Percentiles rank a stretch among this genome's conserved stretches.
Conservation (phyloP, 2,329 filamentous ascomycete species). For the Diaporthe caulivora region DNA sequence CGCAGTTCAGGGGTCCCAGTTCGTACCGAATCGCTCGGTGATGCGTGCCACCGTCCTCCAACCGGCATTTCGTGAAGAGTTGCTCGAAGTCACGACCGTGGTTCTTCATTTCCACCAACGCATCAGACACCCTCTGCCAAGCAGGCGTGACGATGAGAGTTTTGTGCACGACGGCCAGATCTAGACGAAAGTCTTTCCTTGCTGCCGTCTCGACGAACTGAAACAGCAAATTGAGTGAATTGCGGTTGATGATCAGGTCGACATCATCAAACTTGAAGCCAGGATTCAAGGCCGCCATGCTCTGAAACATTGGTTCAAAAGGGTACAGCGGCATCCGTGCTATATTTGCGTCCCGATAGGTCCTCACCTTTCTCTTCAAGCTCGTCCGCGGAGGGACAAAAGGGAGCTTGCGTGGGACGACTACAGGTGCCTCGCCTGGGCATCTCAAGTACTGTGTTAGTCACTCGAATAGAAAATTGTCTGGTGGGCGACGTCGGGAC, state of each 20-base stretch:
- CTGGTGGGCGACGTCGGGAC: not conserved
- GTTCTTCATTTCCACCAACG: not conserved
- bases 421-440: constrained; percentile 24
- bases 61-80: not conserved
- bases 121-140: constrained; percentile 16
- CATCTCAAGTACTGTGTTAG: not conserved
- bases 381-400: not conserved
- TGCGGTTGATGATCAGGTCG: constrained; percentile 48
- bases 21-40: constrained; percentile 37
- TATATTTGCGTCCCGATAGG: constrained; percentile 31
- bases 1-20: constrained; percentile 32
- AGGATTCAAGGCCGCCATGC: constrained; percentile 43
- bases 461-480: not conserved
- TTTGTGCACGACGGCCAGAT: constrained; percentile 33
- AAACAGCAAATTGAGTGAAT: constrained; percentile 44
- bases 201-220: constrained; percentile 37
- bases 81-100: constrained; percentile 34
- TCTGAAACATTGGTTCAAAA: constrained; percentile 48
- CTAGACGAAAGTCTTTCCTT: constrained; percentile 18
- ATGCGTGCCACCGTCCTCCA: constrained; percentile 9
- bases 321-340: constrained; percentile 41
- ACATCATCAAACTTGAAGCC: constrained; percentile 44
- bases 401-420: constrained; percentile 25
- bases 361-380: not conserved
- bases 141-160: constrained; percentile 34